Base-by-base conservation (phyloP, 2,329 filamentous ascomycete genomes). In the Zasmidium cellare region DNA sequence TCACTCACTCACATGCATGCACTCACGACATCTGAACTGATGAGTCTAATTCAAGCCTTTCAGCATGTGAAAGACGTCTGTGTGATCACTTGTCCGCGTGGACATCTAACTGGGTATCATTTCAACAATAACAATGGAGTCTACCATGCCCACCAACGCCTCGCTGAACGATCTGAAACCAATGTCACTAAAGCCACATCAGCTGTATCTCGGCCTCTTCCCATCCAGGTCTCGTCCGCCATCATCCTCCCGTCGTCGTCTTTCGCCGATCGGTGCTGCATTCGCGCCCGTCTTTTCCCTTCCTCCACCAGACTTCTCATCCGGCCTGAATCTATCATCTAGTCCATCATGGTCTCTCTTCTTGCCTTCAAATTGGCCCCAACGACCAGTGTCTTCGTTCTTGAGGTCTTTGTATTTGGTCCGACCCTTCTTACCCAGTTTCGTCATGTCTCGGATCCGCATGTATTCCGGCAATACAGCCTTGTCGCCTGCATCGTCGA, bases 381-480 rank as follows among this genome's bases (percentile, higher is more conserved):
- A 97, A 25, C 83, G 80, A 0, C 94, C 94, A 0, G 94, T 99
- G 75, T 99, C 94, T 76, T 99, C 93, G 14, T 81, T 85, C 72
- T 87, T 87, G 69, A 99, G 82, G 74, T 99, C 94, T 67, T 84
- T 89, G 76, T 97, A 97, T 74, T 89, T 90, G 6, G 91, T 92
- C 24, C 90, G 86, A 19, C 94, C 93, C 79, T 96, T 96, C 77
- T 89, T 91, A 20, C 94, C 94, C 23, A 99, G 76, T 77, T 92
- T 93, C 14, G 92, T 93, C 88, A 94, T 91, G 75, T 97, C 94
- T 56, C 94, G 82, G 68, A 96, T 86, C 77, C 96, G 92, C 80
- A 99, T 86, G 65, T 92, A 96, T 77, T 96, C 88, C 2, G 94
- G 94, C 67, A 99, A 76, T 1, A 91, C 79, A 67, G 94, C 23